Evolutionary conservation across 1,284 basidiomycete genomes (phyloP).

Genomic region (Xerocomus nothofagi): DNA sequence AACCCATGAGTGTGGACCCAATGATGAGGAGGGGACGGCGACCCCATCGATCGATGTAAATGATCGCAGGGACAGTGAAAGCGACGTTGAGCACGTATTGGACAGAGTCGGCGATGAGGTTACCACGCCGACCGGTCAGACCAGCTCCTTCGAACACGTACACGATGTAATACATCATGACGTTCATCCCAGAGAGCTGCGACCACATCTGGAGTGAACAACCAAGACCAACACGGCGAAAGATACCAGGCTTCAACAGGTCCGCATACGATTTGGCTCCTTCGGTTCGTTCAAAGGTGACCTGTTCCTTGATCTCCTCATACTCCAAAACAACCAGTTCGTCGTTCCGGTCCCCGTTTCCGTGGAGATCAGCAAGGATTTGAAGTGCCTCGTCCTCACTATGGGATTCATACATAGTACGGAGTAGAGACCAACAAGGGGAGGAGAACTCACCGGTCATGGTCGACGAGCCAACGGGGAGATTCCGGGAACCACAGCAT

Average conservation of each 20-base stretch:
- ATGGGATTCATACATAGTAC: conserved; percentile 12
- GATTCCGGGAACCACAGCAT: conserved; percentile 70
- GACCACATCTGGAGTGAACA: conserved; percentile 65
- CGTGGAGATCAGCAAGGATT: conserved; percentile 80
- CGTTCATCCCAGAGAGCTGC: conserved; percentile 61
- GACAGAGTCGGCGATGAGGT: conserved; percentile 74
- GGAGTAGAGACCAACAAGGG: background rate
- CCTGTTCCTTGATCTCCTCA: conserved; percentile 77
- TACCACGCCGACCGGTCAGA: conserved; percentile 65
- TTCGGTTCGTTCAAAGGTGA: conserved; percentile 65
- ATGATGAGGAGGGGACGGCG: conserved; percentile 73
- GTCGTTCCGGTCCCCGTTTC: conserved; percentile 61
- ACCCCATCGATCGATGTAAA: conserved; percentile 78
- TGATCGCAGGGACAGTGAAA: conserved; percentile 71
- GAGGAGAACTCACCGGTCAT: conserved; percentile 42
- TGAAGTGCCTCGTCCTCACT: conserved; percentile 71
- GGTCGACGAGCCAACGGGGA: conserved; percentile 69
- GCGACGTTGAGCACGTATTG: conserved; percentile 77
- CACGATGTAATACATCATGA: conserved; percentile 82
- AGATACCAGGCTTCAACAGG: conserved; percentile 58
- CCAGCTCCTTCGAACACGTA: conserved; percentile 79
- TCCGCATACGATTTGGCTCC: conserved; percentile 73
- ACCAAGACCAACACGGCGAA: conserved; percentile 60
- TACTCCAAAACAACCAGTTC: conserved; percentile 77
- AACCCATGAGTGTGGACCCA: conserved; percentile 68